Evolutionary conservation across 179 eudicot genomes (phyloP).

Genomic region (Gypsophila paniculata): DNA sequence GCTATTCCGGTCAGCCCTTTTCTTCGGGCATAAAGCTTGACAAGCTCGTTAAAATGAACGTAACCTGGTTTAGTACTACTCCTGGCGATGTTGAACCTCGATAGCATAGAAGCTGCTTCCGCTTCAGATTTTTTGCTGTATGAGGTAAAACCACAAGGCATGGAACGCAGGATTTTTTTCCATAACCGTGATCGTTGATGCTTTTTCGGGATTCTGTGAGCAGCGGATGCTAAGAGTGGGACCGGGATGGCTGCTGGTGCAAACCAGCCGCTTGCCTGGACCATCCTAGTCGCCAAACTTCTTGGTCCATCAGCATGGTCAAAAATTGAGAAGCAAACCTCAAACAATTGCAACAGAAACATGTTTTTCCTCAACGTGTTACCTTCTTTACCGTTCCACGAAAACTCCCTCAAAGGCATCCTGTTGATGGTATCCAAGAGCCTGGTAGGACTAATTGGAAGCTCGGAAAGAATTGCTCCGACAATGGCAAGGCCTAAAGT

Average conservation of each 20-base stretch:
- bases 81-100: constrained; percentile 79
- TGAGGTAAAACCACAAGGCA: constrained; percentile 64
- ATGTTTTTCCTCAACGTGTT: constrained; percentile 52
- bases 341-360: constrained; percentile 81
- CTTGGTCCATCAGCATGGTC: constrained; percentile 89
- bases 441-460: constrained; percentile 84
- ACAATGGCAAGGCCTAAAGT: constrained; percentile 83
- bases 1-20: constrained; percentile 65
- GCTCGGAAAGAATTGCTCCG: constrained; percentile 86
- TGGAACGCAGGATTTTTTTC: constrained; percentile 52
- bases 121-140: constrained; percentile 66
- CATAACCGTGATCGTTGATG: constrained; percentile 51
- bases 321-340: constrained; percentile 94
- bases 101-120: constrained; percentile 71
- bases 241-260: constrained; percentile 78
- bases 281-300: constrained; percentile 89
- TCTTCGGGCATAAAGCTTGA: constrained; percentile 69
- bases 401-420: constrained; percentile 61
- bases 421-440: constrained; percentile 83
- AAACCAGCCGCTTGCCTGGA: constrained; percentile 89
- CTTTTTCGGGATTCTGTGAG: constrained; percentile 73
- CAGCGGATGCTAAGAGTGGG: constrained; percentile 66
- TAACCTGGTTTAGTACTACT: constrained; percentile 59
- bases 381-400: constrained; percentile 60
- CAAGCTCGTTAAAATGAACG: constrained; percentile 57